Percentiles rank a stretch among this genome's conserved stretches.
Conservation (phyloP, 352 stramenopile genomes). For the Globisporangium camurandrum region DNA sequence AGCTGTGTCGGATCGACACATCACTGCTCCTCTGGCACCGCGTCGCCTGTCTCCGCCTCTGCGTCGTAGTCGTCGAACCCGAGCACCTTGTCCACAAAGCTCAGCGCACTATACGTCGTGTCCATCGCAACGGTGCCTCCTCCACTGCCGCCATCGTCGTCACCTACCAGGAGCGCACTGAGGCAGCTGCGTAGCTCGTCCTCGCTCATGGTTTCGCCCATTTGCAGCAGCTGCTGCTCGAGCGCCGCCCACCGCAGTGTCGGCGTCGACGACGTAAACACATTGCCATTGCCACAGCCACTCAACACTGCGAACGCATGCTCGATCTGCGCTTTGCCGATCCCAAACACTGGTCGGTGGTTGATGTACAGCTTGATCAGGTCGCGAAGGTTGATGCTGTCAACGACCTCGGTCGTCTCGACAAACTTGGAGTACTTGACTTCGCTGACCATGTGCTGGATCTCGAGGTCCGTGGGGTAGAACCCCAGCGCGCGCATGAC, state of each 20-base stretch:
- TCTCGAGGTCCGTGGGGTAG: constrained; percentile 89
- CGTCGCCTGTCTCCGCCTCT: constrained; percentile 13
- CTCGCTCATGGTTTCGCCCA: constrained; percentile 71
- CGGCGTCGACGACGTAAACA: no score
- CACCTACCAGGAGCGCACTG: constrained; percentile 48
- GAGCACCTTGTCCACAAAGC: constrained; percentile 80
- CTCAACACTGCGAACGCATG: constrained; percentile 58
- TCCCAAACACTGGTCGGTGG: constrained; percentile 85
- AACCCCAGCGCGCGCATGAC: constrained; percentile 90
- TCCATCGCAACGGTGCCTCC: constrained; percentile 24
- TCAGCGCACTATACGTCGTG: constrained; percentile 42
- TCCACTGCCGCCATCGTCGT: constrained; percentile 7
- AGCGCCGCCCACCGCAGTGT: constrained; percentile 57
- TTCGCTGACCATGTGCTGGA: constrained; percentile 85
- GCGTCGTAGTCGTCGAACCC: constrained; percentile 83
- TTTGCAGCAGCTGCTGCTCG: constrained; percentile 50
- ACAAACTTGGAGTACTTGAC: constrained; percentile 80
- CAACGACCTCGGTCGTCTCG: constrained; percentile 58
- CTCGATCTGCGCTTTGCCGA: constrained; percentile 75
- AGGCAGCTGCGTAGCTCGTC: constrained; percentile 81
- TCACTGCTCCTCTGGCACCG: constrained; percentile 4
- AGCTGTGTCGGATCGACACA: background rate
- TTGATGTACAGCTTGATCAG: constrained; percentile 92
- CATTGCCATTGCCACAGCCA: no score
- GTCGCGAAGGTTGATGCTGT: constrained; percentile 57